Conservation (phyloP, 2,329 filamentous ascomycete genomes). For the Gyromitra esculenta region DNA sequence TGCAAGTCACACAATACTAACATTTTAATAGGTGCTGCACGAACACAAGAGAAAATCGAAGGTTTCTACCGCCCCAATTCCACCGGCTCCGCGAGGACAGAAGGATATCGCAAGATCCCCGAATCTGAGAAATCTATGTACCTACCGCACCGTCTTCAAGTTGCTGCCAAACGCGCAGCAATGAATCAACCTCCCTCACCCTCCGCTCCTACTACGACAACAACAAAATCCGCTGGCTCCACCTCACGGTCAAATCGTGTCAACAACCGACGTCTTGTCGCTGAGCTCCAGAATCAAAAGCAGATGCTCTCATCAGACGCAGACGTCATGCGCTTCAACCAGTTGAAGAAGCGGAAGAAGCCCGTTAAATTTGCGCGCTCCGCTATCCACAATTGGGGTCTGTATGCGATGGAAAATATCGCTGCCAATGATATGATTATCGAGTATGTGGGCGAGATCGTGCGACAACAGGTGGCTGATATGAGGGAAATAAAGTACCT, state of each 20-base stretch:
- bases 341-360: constrained; percentile 99
- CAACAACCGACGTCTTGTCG: constrained; percentile 92
- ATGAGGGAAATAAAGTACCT: constrained; percentile 91
- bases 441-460: constrained; percentile 97
- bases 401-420: constrained; percentile 98
- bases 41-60: constrained; percentile 67
- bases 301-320: constrained; percentile 80
- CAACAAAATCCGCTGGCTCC: constrained; percentile 71
- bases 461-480: constrained; percentile 96
- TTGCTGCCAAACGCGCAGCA: constrained; percentile 75
- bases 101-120: constrained; percentile 93
- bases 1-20: constrained; percentile 22
- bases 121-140: constrained; percentile 99
- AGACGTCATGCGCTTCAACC: constrained; percentile 95
- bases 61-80: constrained; percentile 81
- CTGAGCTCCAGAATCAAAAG: constrained; percentile 95
- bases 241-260: constrained; percentile 93
- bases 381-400: constrained; percentile 97
- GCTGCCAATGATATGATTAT: constrained; percentile 99
- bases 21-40: constrained; percentile 63
- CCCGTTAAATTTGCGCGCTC: constrained; percentile 97
- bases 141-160: constrained; percentile 94
- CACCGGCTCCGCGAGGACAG: constrained; percentile 87
- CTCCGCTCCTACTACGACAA: constrained; percentile 76
- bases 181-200: constrained; percentile 73